Evolutionary conservation across 2,329 filamentous ascomycete genomes (phyloP), one percentile per base, ranked within the genome.

Genomic region (Penicillium sp.): DNA sequence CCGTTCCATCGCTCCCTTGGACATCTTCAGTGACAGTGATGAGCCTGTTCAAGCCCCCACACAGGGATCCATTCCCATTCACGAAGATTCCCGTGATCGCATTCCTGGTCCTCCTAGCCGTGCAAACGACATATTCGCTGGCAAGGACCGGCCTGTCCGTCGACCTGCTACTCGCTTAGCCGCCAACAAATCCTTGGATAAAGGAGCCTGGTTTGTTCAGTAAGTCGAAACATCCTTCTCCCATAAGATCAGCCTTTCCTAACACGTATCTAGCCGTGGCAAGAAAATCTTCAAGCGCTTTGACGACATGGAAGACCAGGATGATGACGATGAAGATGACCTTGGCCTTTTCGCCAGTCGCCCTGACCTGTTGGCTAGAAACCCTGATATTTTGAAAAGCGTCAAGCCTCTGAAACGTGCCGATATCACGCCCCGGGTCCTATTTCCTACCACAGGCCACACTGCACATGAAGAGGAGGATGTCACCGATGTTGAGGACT

Each of bases 41-140:
- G 38, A 47, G 13, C 38, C 45, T 52, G 11, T 45, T 9, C 19
- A 31, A n/a, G 12, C 34, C 28, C 12, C 28, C 7, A 29, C 19
- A 14, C 27, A 44, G 11, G 25, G 42, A 16, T 29, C 36, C 31
- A 79, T 83, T 38, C 66, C 78, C 42, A 81, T 85, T 53, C 84
- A 77, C 67, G 83, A 80, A n/a, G 82, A 86, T 58, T 78, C 79
- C 22, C 78, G 81, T 56, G 81, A 84, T 60, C 77, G 80, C 38
- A 70, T 84, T 28, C 82, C 82, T 12, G 72, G 77, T 41, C 50
- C 76, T 2, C 78, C 80, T 54, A 62, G 72, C 4, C 72, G 69
- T 29, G 71, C 75, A 39, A 75, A 77, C 46, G 84, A 84, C 56
- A 80, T 80, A 0, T 84, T 84, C 34, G 22, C 25, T 22, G n/a